Base-by-base conservation (phyloP, 1,284 basidiomycete species). In the Ustanciosporium gigantosporum region DNA sequence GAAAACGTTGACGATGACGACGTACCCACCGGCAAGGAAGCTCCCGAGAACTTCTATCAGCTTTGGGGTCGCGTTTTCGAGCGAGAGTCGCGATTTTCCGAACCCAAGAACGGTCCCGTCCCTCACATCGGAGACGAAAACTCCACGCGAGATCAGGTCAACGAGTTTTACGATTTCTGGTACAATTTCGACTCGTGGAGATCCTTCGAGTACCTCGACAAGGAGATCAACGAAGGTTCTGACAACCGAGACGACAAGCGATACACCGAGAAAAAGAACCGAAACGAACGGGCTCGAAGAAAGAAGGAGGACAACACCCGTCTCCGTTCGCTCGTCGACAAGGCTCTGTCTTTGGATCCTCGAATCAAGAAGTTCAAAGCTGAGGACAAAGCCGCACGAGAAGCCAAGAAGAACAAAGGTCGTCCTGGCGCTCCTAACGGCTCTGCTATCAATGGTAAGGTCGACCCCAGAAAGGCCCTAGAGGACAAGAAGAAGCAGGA, bases 181-280 rank as follows among this genome's bases (percentile, higher is more conserved):
- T 97, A 97, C 84, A 95, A 95, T 84, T 96, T 98, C 80, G 93
- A 97, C 80, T 90, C 88, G 74, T 98, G 95, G 95, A 83, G 95
- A 67, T 90, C 88, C 79, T 98, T 98, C 78, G 94, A 98, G 81
- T 97, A 93, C 83, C 82, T 90, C 70, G 94, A 98, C 82, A 98
- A 98, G 84, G 94, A 98, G 79, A 88, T 91, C 65, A 96, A 96
- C 80, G 94, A 98, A 81, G 94, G 94, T 22, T 90, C 88, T 61
- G 94, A 98, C 79, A 91, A 85, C 78, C 94, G 95, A 66, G 94
- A 97, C 79, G 93, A 98, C 79, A 97, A 98, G 82, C 89, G 95
- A 34, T 96, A 93, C 81, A 91, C 90, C 6, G 95, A 98, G 81
- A 97, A 97, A 84, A 98, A 98, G 85, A 98, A 98, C 86, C 94